phyloP scores from a whole-genome alignment of 495 filamentous ascomycete species.

The Cairneyella variabilis region DNA sequence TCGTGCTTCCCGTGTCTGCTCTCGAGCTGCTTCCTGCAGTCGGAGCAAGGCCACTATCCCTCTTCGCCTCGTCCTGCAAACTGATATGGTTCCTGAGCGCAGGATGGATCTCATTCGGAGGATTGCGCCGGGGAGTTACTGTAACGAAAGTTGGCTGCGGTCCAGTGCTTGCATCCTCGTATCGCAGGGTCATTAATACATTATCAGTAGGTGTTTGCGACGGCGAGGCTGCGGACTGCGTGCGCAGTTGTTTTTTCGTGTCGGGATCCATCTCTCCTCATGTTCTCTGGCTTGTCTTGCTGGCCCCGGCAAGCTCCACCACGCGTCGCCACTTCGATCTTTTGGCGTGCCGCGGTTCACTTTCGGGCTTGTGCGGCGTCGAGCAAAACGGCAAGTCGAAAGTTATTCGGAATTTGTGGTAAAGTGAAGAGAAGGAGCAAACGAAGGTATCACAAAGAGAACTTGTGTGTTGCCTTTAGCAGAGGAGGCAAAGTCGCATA shows the following conservation, averaged over 20 bases:
- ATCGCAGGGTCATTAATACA: slow-evolving; percentile 47
- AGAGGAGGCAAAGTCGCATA: too few relatives aligned
- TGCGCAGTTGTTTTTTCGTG: neutral
- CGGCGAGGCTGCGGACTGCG: neutral
- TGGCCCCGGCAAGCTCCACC: too few relatives aligned
- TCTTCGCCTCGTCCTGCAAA: slow-evolving; percentile 13
- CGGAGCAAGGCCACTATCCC: slow-evolving; percentile 26
- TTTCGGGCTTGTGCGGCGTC: too few relatives aligned
- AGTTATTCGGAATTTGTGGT: too few relatives aligned
- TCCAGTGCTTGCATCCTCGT: slow-evolving; percentile 51
- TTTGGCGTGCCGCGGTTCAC: too few relatives aligned
- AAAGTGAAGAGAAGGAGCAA: too few relatives aligned
- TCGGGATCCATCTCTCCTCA: slow-evolving; percentile 1
- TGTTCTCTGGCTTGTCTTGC: neutral
- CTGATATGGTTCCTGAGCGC: slow-evolving; percentile 13
- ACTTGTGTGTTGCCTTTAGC: too few relatives aligned
- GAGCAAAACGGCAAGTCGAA: too few relatives aligned
- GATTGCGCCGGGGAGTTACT: slow-evolving; percentile 18
- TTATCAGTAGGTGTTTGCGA: slow-evolving; percentile 30
- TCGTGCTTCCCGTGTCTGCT: slow-evolving; percentile 6
- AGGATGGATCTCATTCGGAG: slow-evolving; percentile 22
- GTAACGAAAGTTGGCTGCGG: slow-evolving; percentile 41
- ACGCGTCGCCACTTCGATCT: too few relatives aligned
- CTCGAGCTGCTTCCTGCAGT: slow-evolving; percentile 10
- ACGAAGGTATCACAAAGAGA: too few relatives aligned